Percentiles rank a stretch among this genome's conserved stretches.
phyloP scores from a whole-genome alignment of 2,329 filamentous ascomycete species.

The Aspergillus transmontanensis region DNA sequence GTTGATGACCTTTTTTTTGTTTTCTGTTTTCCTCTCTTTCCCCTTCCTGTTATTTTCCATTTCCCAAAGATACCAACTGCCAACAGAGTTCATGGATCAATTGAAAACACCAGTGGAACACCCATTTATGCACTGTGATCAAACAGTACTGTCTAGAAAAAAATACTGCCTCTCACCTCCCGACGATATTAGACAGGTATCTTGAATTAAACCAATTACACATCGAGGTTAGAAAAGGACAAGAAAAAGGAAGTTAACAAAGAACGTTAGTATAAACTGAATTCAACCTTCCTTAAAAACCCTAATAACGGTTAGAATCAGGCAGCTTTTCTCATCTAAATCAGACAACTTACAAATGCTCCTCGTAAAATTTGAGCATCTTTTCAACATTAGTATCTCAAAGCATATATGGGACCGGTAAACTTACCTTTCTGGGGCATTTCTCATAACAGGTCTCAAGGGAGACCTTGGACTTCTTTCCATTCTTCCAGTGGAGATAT shows the following conservation, averaged over 20 bases:
- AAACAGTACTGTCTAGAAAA: constrained; percentile 3
- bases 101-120: constrained; percentile 9
- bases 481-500: constrained; percentile 48
- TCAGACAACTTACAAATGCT: constrained; percentile 45
- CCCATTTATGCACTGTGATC: constrained; percentile 16
- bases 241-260: constrained; percentile 2
- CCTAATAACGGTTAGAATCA: constrained; percentile 25
- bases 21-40: neutral
- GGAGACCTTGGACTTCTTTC: constrained; percentile 45
- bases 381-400: constrained; percentile 23
- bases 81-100: constrained; percentile 6
- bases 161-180: neutral
- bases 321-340: neutral
- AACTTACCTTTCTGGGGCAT: constrained; percentile 45
- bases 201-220: neutral
- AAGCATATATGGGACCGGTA: neutral
- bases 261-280: neutral
- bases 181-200: neutral
- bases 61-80: neutral
- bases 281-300: constrained; percentile 39
- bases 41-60: neutral
- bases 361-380: constrained; percentile 54
- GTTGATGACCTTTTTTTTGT: neutral
- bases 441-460: constrained; percentile 45
- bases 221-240: neutral